Evolutionary conservation across 2,329 filamentous ascomycete genomes (phyloP).

Genomic region (Tolypocladium pustulatum): DNA sequence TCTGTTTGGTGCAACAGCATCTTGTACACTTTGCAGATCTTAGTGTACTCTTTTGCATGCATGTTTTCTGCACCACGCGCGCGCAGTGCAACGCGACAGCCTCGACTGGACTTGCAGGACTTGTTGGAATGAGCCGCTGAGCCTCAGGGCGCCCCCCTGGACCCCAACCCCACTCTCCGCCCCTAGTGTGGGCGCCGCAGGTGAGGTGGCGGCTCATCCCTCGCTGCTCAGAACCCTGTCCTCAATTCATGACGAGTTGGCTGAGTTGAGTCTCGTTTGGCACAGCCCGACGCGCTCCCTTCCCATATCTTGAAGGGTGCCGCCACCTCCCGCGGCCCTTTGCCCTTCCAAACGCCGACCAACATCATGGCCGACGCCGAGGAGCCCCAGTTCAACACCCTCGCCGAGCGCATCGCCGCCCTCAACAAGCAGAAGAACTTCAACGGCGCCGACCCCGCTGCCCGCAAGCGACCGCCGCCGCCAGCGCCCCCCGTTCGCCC

Average conservation of each 20-base stretch:
- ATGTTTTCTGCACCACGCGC: not conserved
- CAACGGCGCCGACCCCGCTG: slow-evolving; percentile 25
- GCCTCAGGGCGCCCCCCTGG: not conserved
- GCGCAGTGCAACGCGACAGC: not conserved
- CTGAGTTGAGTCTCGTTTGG: not conserved
- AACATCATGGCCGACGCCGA: slow-evolving; percentile 47
- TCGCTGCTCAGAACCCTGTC: not conserved
- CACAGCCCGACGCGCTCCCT: not conserved
- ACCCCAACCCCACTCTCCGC: not conserved
- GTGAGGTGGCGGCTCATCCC: not conserved
- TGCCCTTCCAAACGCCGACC: not conserved
- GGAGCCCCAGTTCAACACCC: slow-evolving; percentile 49
- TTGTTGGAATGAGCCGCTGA: not conserved
- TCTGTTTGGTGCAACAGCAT: not conserved
- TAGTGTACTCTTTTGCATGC: not conserved
- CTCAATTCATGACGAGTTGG: not conserved
- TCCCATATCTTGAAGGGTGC: not conserved
- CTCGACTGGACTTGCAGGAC: not conserved
- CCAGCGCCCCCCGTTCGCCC: slow-evolving; percentile 32
- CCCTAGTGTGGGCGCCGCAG: not conserved
- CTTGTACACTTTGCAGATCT: not conserved
- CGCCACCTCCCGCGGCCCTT: not conserved
- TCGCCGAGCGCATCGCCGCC: slow-evolving; percentile 53
- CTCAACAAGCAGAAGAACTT: slow-evolving; percentile 53
- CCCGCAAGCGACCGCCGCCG: slow-evolving; percentile 29